phyloP scores from a whole-genome alignment of 2,329 filamentous ascomycete species.

The Talaromyces pinophilus region DNA sequence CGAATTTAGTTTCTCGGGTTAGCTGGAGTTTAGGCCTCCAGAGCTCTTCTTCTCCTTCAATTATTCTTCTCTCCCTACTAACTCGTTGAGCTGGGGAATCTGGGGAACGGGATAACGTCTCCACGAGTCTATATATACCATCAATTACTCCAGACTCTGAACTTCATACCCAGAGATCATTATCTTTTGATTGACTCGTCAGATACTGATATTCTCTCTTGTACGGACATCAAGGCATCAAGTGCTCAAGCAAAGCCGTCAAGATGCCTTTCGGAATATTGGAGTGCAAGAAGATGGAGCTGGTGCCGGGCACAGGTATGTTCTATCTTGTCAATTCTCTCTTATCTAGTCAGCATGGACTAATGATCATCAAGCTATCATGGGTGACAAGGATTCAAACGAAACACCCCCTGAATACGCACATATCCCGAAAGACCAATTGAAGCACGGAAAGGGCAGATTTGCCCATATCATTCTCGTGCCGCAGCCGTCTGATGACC shows the following conservation, averaged over 20 bases:
- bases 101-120: background rate
- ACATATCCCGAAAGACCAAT: constrained; percentile 11
- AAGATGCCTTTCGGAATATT: constrained; percentile 22
- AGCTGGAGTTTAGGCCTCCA: background rate
- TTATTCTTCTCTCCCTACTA: background rate
- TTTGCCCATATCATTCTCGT: constrained; percentile 20
- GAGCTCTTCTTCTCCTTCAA: background rate
- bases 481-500: constrained; percentile 19
- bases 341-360: background rate
- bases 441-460: constrained; percentile 16
- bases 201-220: background rate
- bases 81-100: background rate
- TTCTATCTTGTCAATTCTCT: background rate
- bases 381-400: constrained; percentile 2
- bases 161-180: constrained; percentile 1
- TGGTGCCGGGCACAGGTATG: constrained; percentile 21
- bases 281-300: constrained; percentile 21
- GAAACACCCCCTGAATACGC: constrained; percentile 17
- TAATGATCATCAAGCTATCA: constrained; percentile 4
- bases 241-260: constrained; percentile 1
- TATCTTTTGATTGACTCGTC: background rate
- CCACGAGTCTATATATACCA: constrained; percentile 7
- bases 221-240: background rate
- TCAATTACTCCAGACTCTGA: background rate
- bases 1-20: background rate